These are phyloP conservation scores for Plantago elongata DNA, from an alignment of 257 asterid genomes.

Conservation along the genomic window DNA sequence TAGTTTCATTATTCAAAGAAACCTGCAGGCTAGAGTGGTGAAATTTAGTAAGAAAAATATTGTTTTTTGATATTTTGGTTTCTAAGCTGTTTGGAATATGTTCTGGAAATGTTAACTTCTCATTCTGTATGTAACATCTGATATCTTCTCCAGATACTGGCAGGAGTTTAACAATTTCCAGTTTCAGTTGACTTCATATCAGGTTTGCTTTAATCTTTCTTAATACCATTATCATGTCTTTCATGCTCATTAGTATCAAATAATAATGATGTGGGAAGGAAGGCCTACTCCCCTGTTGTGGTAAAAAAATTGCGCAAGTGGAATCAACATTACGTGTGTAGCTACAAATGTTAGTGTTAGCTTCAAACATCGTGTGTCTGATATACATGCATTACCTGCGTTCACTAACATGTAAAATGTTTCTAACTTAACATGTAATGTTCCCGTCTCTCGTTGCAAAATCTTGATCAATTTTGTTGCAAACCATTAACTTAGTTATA, in stretches of 20 bases:
- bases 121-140: constrained; percentile 6
- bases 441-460: too few species aligned
- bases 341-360: too few species aligned
- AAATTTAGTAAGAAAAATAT: constrained; percentile 11
- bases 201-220: constrained; percentile 47
- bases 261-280: neutral
- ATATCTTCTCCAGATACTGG: constrained; percentile 69
- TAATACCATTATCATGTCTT: constrained; percentile 2
- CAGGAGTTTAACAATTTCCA: constrained; percentile 86
- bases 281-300: constrained; percentile 8
- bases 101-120: neutral
- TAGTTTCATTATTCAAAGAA: constrained; percentile 9
- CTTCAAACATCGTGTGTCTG: too few species aligned
- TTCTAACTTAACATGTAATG: too few species aligned
- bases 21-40: constrained; percentile 11
- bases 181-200: constrained; percentile 85
- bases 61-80: constrained; percentile 5
- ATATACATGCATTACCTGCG: too few species aligned
- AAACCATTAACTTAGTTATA: constrained; percentile 12
- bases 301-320: too few species aligned
- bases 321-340: too few species aligned
- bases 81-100: constrained; percentile 11
- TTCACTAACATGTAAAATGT: too few species aligned
- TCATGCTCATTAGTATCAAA: constrained; percentile 1
- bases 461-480: neutral